Evolutionary conservation across 495 filamentous ascomycete species (phyloP), one percentile per base, ranked within the genome.

Genomic region (Tuber melanosporum): DNA sequence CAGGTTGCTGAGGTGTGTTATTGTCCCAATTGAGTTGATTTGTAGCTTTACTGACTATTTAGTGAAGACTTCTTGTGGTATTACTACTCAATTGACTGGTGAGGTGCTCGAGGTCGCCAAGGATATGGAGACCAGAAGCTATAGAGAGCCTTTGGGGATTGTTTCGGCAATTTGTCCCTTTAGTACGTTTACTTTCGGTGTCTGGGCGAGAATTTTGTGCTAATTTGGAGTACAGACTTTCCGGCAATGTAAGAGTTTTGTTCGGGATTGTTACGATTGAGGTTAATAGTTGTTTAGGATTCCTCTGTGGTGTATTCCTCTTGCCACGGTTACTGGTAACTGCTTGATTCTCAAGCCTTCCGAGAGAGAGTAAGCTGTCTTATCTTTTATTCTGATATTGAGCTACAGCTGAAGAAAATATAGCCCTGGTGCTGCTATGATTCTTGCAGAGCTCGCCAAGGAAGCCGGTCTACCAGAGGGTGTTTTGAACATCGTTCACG

Each of bases 111-210:
- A 99, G 86, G 95, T 99, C 14, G 91, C 95, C 71, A 97, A 96
- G 88, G 95, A 99, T 84, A 99, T 99, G 95, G 95, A 99, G 87
- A 99, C 95, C 14, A 86, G 95, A 78, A 93, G 89, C 78, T 98
- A 98, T 83, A 88, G 89, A 72, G 95, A 99, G 87, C 95, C 95
- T 71, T 85, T 99, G 82, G 95, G 95, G 75, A 91, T 99, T 70
- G 93, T 97, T 71, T 95, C 95, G 42, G 93, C 96, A 71, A 99
- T 99, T 78, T 99, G 96, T 87, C 95, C 95, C 32, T 99, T 99
- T 85, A 99, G 94, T 97, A 86, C 84, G 93, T 89, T 75, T 17
- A 9, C 15, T 42, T 10, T 46, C 73, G 32, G n/a, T 8, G 41
- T 20, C 22, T 71, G 0, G 57, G 43, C 22, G 14, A 14, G 36